phyloP scores from a whole-genome alignment of 2,329 filamentous ascomycete genomes.

The Arthrocladium fulminans region DNA sequence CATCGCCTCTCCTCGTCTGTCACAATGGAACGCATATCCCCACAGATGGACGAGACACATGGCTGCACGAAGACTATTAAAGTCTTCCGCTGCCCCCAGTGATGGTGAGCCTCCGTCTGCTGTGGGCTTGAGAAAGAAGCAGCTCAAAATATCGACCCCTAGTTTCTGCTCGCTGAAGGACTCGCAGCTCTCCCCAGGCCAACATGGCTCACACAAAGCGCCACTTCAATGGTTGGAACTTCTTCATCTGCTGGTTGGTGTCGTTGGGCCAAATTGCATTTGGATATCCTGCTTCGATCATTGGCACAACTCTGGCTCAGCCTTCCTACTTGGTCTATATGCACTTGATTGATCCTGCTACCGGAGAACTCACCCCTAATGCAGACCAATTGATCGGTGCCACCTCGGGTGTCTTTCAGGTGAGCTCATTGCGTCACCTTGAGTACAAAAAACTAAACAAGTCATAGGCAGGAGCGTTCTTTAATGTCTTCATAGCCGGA shows the following conservation, averaged over 20 bases:
- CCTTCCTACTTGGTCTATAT: conserved; percentile 8
- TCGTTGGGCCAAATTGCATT: conserved; percentile 15
- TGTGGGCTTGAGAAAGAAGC: neutral
- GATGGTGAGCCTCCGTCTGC: neutral
- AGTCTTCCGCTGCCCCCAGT: neutral
- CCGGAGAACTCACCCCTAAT: neutral
- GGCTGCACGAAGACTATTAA: neutral
- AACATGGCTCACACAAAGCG: conserved; percentile 10
- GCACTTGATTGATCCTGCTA: conserved; percentile 6
- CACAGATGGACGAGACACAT: neutral
- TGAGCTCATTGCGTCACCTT: neutral
- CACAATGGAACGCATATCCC: too few species aligned
- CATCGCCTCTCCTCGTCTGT: too few species aligned
- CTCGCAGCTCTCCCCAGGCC: neutral
- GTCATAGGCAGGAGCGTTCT: conserved; percentile 11
- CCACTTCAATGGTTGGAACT: conserved; percentile 14
- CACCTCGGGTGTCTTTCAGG: conserved; percentile 10
- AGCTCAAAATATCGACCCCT: neutral
- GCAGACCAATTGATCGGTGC: conserved; percentile 11
- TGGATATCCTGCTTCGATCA: conserved; percentile 10
- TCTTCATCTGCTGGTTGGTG: conserved; percentile 14
- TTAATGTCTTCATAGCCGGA: conserved; percentile 14
- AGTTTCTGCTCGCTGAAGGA: neutral
- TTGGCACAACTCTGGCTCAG: conserved; percentile 9
- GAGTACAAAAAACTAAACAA: neutral